Conservation (phyloP, 2,329 filamentous ascomycete species). For the Sclerotinia minor region DNA sequence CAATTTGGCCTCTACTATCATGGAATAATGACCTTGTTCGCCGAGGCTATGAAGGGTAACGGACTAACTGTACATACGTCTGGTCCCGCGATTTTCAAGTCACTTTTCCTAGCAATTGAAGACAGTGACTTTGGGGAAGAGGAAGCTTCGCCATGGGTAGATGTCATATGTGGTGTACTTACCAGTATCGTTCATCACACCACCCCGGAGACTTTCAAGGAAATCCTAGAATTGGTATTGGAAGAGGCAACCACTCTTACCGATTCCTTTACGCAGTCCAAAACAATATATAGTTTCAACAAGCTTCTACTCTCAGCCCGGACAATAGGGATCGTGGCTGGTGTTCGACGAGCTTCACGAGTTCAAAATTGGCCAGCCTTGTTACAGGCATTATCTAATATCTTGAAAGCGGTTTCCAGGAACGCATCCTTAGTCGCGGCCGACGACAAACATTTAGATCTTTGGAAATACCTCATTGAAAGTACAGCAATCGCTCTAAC, state of each 20-base stretch:
- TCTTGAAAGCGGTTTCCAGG: constrained; percentile 53
- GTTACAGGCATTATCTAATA: constrained; percentile 55
- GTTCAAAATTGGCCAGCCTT: constrained; percentile 70
- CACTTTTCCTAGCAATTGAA: constrained; percentile 48
- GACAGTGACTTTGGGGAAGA: constrained; percentile 52
- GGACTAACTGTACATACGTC: constrained; percentile 61
- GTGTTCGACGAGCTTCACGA: constrained; percentile 78
- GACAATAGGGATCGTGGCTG: constrained; percentile 68
- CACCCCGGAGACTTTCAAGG: constrained; percentile 68
- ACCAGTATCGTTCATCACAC: constrained; percentile 83
- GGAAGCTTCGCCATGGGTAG: constrained; percentile 52
- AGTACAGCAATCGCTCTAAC: constrained; percentile 68
- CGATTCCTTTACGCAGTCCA: constrained; percentile 44
- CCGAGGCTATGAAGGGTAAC: constrained; percentile 72
- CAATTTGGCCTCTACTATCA: constrained; percentile 73
- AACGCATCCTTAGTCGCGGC: constrained; percentile 37
- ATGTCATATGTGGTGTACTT: constrained; percentile 73
- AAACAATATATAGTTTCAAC: constrained; percentile 42
- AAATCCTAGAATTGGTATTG: constrained; percentile 63
- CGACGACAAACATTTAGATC: constrained; percentile 42
- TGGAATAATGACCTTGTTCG: constrained; percentile 88
- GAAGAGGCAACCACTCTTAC: constrained; percentile 47
- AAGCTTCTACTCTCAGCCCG: constrained; percentile 52
- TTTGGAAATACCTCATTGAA: constrained; percentile 61
- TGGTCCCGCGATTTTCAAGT: constrained; percentile 54